phyloP scores from a whole-genome alignment of 208 protist species.

The Borovskyia barvae region DNA sequence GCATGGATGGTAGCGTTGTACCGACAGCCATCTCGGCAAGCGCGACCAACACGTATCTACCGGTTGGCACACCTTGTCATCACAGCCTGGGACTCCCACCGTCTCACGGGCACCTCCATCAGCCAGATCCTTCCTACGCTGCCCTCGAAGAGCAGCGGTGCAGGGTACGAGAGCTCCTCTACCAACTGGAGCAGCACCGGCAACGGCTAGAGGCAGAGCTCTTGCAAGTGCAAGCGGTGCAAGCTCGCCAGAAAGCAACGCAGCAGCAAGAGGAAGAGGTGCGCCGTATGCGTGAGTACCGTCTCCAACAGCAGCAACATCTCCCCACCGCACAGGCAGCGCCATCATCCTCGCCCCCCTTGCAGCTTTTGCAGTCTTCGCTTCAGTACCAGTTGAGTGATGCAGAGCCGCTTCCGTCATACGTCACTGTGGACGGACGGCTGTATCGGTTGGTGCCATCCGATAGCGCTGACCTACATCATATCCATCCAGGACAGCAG shows the following conservation, averaged over 20 bases:
- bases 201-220: constrained; percentile 8
- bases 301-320: constrained; percentile 1
- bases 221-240: neutral
- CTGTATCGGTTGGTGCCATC: neutral
- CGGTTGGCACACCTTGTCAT: no score
- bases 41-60: no score
- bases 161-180: neutral
- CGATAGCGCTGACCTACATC: no score
- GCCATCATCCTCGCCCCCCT: neutral
- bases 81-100: no score
- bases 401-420: neutral
- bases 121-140: no score
- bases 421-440: constrained; percentile 1
- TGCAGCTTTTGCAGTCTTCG: no score
- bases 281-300: neutral
- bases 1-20: neutral
- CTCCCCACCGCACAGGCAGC: neutral
- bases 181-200: constrained; percentile 7
- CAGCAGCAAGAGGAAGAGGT: constrained; percentile 1
- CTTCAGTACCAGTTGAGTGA: neutral
- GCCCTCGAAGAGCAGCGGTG: neutral
- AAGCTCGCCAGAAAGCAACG: neutral
- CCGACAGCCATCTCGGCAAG: neutral
- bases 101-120: no score
- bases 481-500: no score